phyloP scores from a whole-genome alignment of 139 green algal genomes.

The Pleodorina starrii region DNA sequence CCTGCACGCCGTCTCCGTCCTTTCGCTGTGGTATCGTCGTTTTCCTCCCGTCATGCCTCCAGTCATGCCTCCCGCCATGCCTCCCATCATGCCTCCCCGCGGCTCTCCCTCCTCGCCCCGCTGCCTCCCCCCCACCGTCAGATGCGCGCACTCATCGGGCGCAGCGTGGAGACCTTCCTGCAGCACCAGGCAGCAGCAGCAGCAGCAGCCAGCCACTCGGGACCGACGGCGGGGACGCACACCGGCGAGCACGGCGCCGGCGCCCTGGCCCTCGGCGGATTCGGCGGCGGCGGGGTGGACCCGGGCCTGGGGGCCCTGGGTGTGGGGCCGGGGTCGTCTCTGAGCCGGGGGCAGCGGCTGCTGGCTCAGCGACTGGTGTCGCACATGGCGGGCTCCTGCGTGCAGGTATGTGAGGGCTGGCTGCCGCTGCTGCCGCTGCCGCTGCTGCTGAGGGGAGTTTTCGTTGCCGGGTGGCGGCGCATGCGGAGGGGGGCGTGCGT shows the following conservation, averaged over 20 bases:
- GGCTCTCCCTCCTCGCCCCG: too few relatives aligned
- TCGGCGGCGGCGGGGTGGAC: neutral
- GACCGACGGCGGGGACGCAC: too few relatives aligned
- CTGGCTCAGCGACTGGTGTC: slow-evolving; percentile 40
- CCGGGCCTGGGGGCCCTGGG: neutral
- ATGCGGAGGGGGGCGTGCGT: too few relatives aligned
- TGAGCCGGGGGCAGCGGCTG: slow-evolving; percentile 12
- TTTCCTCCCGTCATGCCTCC: too few relatives aligned
- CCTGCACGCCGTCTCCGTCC: too few relatives aligned
- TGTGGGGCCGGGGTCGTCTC: neutral
- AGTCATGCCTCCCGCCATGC: too few relatives aligned
- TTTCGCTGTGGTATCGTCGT: too few relatives aligned
- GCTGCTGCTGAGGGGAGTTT: too few relatives aligned
- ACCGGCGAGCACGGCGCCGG: neutral
- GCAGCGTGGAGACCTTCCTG: slow-evolving; percentile 13
- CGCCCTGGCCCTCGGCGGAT: neutral
- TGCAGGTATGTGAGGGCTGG: slow-evolving; percentile 53
- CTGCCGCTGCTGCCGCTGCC: too few relatives aligned
- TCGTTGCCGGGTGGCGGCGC: too few relatives aligned
- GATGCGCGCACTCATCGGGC: slow-evolving; percentile 24
- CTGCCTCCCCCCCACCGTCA: neutral
- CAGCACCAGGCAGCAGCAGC: neutral
- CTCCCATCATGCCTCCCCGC: too few relatives aligned
- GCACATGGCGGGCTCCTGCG: neutral
- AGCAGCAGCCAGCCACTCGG: too few relatives aligned